Percentiles rank a stretch among this genome's conserved stretches.
These are phyloP conservation scores for Penicillium sp. DNA, from an alignment of 2,329 filamentous ascomycete species.

Conservation along the genomic window DNA sequence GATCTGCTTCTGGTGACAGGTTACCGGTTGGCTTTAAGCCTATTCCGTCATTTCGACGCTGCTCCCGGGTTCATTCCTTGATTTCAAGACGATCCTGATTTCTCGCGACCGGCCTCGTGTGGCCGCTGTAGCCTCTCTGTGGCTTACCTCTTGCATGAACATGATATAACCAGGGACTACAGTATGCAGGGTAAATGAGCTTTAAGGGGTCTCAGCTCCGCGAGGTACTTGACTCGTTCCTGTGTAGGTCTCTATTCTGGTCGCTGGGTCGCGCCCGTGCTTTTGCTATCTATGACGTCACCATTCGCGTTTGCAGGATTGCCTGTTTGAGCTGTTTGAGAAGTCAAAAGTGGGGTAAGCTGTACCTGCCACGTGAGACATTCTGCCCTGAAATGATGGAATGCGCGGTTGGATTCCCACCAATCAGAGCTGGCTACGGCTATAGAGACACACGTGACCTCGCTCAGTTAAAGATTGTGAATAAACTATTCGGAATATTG, in stretches of 20 bases:
- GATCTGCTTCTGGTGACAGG: conserved; percentile 1
- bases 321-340: not conserved
- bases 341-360: not conserved
- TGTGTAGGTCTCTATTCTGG: not conserved
- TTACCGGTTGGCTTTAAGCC: conserved; percentile 5
- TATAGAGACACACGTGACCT: no score
- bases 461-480: no score
- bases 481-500: no score
- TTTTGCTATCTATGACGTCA: not conserved
- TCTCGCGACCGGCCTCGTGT: not conserved
- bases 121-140: not conserved
- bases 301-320: not conserved
- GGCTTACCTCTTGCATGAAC: not conserved
- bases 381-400: not conserved
- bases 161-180: not conserved
- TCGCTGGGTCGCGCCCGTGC: not conserved
- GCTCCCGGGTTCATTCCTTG: conserved; percentile 11
- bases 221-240: not conserved
- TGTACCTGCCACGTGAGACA: not conserved
- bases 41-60: conserved; percentile 13
- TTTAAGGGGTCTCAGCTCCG: not conserved
- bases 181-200: not conserved
- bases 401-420: not conserved
- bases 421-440: not conserved
- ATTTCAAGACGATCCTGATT: conserved; percentile 4